A percentile compares a stretch with the other conserved stretches of the same genome.
These are phyloP conservation scores for Globisporangium polare DNA, from an alignment of 352 stramenopile species.

Conservation along the genomic window DNA sequence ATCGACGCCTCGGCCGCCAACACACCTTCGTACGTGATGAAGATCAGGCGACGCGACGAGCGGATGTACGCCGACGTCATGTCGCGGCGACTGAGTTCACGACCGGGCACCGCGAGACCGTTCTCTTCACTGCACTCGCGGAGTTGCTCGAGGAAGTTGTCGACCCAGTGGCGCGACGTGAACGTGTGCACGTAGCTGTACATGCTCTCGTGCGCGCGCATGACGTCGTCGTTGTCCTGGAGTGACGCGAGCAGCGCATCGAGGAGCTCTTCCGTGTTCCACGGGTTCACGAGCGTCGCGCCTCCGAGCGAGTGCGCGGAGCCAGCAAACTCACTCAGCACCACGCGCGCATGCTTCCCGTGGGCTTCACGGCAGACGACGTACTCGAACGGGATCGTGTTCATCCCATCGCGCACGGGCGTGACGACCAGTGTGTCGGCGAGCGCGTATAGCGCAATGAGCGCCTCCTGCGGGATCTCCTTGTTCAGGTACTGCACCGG, in stretches of 20 bases:
- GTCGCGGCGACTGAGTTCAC: conserved; percentile 75
- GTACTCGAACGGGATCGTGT: conserved; percentile 90
- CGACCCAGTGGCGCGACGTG: conserved; percentile 66
- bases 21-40: conserved; percentile 90
- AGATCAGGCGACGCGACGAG: conserved; percentile 63
- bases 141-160: conserved; percentile 79
- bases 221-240: conserved; percentile 60
- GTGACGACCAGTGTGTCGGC: conserved; percentile 84
- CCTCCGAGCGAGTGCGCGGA: conserved; percentile 84
- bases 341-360: conserved; percentile 69
- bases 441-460: conserved; percentile 87
- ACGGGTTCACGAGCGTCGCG: conserved; percentile 84
- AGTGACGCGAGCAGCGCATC: conserved; percentile 48
- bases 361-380: conserved; percentile 79
- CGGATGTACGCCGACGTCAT: conserved; percentile 84
- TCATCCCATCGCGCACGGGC: conserved; percentile 89
- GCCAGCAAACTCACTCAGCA: conserved; percentile 90
- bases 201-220: conserved; percentile 76
- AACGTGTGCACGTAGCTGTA: conserved; percentile 81
- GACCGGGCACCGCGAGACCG: conserved; percentile 52
- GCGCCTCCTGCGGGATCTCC: conserved; percentile 77
- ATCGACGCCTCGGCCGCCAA: conserved; percentile 79
- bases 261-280: conserved; percentile 77
- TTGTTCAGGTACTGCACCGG: conserved; percentile 92
- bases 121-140: conserved; percentile 79